Conservation (phyloP, 1,139 yeast species). For the Pichia sp. region DNA sequence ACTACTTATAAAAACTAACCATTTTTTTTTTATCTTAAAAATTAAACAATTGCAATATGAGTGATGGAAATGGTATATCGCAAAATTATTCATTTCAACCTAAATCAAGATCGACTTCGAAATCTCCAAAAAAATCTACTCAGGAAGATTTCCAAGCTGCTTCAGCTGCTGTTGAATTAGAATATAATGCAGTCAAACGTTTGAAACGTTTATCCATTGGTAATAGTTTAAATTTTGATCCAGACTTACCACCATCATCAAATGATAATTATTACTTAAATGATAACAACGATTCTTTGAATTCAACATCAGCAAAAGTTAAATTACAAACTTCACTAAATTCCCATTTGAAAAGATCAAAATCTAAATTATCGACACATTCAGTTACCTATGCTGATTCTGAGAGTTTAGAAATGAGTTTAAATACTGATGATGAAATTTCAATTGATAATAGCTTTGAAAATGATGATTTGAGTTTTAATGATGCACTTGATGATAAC, state of each 20-base stretch:
- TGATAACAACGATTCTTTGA: neutral
- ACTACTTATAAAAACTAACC: no score
- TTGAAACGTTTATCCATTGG: constrained; percentile 52
- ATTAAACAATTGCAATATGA: no score
- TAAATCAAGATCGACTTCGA: neutral
- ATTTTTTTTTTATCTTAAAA: no score
- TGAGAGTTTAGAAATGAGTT: neutral
- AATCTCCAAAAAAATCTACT: constrained; percentile 24
- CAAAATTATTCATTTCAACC: neutral
- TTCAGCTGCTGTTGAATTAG: constrained; percentile 40
- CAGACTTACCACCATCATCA: constrained; percentile 49
- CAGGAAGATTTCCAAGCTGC: constrained; percentile 31
- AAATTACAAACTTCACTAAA: neutral
- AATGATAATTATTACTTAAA: constrained; percentile 23
- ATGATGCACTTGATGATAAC: constrained; percentile 1
- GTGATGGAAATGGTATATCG: neutral
- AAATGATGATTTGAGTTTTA: neutral
- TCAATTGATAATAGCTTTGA: neutral
- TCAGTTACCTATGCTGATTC: constrained; percentile 4
- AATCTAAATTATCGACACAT: constrained; percentile 12
- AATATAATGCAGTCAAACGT: constrained; percentile 53
- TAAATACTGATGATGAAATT: neutral
- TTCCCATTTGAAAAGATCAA: constrained; percentile 8
- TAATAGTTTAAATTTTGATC: constrained; percentile 47
- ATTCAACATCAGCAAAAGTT: neutral